Evolutionary conservation across 2,329 filamentous ascomycete genomes (phyloP), one percentile per base, ranked within the genome.

Genomic region (Diplodia intermedia): DNA sequence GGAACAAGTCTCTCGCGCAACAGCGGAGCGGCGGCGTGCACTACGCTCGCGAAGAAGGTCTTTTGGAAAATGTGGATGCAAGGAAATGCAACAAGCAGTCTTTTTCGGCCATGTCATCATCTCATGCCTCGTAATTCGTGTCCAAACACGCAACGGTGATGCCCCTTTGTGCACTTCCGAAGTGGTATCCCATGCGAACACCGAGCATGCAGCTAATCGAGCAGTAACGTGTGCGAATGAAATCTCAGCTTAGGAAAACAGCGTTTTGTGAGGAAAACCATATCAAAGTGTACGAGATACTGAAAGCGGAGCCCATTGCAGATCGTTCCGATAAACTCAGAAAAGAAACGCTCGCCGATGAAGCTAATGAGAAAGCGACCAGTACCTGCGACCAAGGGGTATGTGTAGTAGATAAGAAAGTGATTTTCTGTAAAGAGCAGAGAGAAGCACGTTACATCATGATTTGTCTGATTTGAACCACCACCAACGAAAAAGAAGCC

Each of bases 401-500:
- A 65, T 65, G 62, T 65, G 62, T 65, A 62, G 57, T 47, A 65
- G 62, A 65, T 65, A 63, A 63, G 60, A 63, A 63, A 63, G 47
- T 63, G 60, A 63, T 63, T 63, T 63, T 63, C 60, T 63, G 65
- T 66, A 66, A 66, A 66, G 54, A 57, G 52, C 52, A 65, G 52
- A 56, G 52, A 66, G 63, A 52, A 66, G 65, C 65, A 66, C 65
- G 65, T 66, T 66, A 66, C 65, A 66, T 66, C 65, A 66, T 66
- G 65, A 66, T 66, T 47, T 57, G 53, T 66, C 60, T 63, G 60
- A 63, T 63, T 62, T 63, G 60, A 63, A 63, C 60, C 60, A 63
- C 60, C 60, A 49, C 60, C 60, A 63, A 63, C 60, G 60, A 63
- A 63, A 63, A 63, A 63, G 60, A 63, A 63, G 60, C 60, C 60